phyloP scores from a whole-genome alignment of 2,329 filamentous ascomycete genomes.

The Pseudogymnoascus sp. region DNA sequence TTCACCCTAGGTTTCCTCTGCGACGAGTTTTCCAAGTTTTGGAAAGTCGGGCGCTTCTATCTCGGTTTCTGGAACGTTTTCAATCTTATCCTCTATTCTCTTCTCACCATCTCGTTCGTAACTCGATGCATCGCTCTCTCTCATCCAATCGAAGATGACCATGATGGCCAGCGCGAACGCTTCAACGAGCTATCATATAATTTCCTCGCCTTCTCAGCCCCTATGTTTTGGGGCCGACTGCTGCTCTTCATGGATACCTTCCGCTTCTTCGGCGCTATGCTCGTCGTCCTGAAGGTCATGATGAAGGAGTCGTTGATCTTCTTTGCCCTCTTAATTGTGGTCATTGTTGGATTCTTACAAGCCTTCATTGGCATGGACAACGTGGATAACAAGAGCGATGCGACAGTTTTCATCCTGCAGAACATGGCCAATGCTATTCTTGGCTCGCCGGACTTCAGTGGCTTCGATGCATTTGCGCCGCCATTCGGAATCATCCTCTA shows the following conservation, averaged over 20 bases:
- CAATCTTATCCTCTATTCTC: conserved; percentile 73
- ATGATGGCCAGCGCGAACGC: conserved; percentile 46
- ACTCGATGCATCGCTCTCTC: conserved; percentile 72
- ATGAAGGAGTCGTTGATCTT: conserved; percentile 94
- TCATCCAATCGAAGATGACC: conserved; percentile 44
- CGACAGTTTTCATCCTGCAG: conserved; percentile 68
- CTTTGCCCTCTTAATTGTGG: conserved; percentile 80
- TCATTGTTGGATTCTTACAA: conserved; percentile 84
- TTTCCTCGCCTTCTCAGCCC: conserved; percentile 85
- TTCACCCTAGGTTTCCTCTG: conserved; percentile 89
- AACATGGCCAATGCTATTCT: conserved; percentile 87
- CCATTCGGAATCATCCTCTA: conserved; percentile 94
- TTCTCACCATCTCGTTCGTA: conserved; percentile 72
- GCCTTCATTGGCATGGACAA: conserved; percentile 89
- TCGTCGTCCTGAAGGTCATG: conserved; percentile 93
- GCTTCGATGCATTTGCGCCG: conserved; percentile 83
- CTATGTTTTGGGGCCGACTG: conserved; percentile 94
- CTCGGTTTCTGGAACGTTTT: conserved; percentile 97
- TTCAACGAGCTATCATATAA: conserved; percentile 87
- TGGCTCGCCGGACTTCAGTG: conserved; percentile 81
- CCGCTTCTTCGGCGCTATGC: conserved; percentile 96
- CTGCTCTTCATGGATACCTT: conserved; percentile 89
- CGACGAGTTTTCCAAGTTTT: conserved; percentile 82
- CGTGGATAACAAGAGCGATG: conserved; percentile 62
- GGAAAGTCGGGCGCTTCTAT: conserved; percentile 88